Conservation (phyloP, 2,329 filamentous ascomycete species). For the Phoma herbarum region DNA sequence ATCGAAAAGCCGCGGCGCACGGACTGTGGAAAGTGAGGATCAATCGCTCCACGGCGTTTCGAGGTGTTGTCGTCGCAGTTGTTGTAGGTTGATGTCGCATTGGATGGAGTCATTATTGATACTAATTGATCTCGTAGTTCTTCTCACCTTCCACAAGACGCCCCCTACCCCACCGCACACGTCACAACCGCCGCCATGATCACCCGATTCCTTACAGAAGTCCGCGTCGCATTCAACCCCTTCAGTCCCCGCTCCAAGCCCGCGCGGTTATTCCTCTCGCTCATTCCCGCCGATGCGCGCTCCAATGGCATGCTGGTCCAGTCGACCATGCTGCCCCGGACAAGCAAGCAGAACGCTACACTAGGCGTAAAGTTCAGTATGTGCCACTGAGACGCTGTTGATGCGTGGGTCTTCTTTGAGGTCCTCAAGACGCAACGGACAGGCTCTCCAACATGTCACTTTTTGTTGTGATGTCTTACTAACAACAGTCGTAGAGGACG, state of each 20-base stretch:
- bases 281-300: conserved; percentile 82
- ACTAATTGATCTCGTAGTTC: not conserved
- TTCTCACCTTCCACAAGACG: not conserved
- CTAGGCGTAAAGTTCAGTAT: conserved; percentile 87
- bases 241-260: conserved; percentile 83
- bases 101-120: not conserved
- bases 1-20: conserved; percentile 30
- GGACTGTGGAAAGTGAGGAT: conserved; percentile 25
- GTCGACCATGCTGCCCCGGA: conserved; percentile 76
- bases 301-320: conserved; percentile 77
- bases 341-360: conserved; percentile 72
- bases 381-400: conserved; percentile 30
- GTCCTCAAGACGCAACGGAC: not conserved
- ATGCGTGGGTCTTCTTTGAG: not conserved
- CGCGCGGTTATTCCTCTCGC: conserved; percentile 85
- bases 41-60: not conserved
- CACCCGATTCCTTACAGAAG: conserved; percentile 84
- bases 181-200: conserved; percentile 67
- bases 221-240: conserved; percentile 89
- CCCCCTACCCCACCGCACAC: not conserved
- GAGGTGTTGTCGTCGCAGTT: conserved; percentile 5
- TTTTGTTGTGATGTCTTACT: conserved; percentile 14
- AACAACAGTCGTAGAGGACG: conserved; percentile 73
- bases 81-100: not conserved
- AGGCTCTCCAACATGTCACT: not conserved